Conservation (phyloP, 495 filamentous ascomycete species). For the Endocarpon pusillum region DNA sequence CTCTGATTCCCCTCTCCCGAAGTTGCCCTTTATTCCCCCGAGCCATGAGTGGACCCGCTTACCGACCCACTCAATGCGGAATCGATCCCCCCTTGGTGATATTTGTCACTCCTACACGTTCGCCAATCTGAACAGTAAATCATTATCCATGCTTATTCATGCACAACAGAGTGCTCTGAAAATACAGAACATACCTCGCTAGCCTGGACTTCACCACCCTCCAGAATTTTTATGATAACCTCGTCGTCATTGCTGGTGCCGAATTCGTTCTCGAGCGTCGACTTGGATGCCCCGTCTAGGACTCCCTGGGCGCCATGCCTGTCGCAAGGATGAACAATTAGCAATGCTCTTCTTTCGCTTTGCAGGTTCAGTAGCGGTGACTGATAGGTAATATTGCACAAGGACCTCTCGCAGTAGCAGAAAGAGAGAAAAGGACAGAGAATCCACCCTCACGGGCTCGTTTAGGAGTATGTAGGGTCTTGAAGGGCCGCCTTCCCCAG, state of each 20-base stretch:
- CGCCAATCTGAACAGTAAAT: conserved; percentile 11
- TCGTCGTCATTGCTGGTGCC: conserved; percentile 63
- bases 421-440: not conserved
- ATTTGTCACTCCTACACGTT: conserved; percentile 29
- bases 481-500: too few relatives aligned
- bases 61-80: conserved; percentile 24
- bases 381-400: not conserved
- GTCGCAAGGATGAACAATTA: not conserved
- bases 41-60: too few relatives aligned
- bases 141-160: not conserved
- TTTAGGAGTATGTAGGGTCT: too few relatives aligned
- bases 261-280: conserved; percentile 68
- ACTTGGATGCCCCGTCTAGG: conserved; percentile 57
- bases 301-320: conserved; percentile 81
- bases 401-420: not conserved
- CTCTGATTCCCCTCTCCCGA: too few relatives aligned
- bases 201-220: conserved; percentile 53
- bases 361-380: not conserved
- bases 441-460: not conserved
- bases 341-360: not conserved
- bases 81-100: conserved; percentile 23
- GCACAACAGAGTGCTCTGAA: not conserved
- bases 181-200: conserved; percentile 35
- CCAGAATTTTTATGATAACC: conserved; percentile 60
- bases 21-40: too few relatives aligned